Base-by-base conservation (phyloP, 192 early-diverging fungal genomes). In the Paraglomus brasilianum region DNA sequence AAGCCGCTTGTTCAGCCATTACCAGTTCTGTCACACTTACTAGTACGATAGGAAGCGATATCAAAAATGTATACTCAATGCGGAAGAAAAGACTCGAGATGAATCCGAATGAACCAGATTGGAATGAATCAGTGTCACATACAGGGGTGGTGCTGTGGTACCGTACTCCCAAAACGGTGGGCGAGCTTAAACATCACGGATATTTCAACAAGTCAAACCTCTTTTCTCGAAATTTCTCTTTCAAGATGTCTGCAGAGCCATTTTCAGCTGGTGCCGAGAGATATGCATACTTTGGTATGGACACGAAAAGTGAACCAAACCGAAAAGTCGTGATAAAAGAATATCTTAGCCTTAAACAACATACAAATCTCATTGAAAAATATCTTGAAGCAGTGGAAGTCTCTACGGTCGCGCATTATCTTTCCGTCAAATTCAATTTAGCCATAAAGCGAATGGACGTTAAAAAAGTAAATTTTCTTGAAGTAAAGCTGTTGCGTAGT, bases 311-410 rank as follows among this genome's bases (percentile, higher is more conserved):
- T 14, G 13, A 4, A 30, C 51, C 40, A 30, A 10, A 30, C 19
- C 8, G 53, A 42, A 52, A 42, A 43, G 22, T 55, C 5, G 65
- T 67, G n/a, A 51, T 67, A 36, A 67, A 51, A 66, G 30, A 66
- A 17, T 51, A 38, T 5, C 15, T 41, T n/a, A 30, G 30, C 30
- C 30, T 30, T 30, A 30, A 30, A 30, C 15, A 50, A 0, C 0
- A 15, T 11, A 39, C 41, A 21, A 46, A 63, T 63, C 13, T 4
- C 47, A 38, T 63, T 52, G 64, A 49, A 51, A 36, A 38, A 13
- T 66, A 66, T 66, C 64, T 66, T 66, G 64, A 66, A 8, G 64
- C 64, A 60, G 15, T 66, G 51, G 64, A 66, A 40, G 36, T 66
- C 7, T 30, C 64, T 1, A 50, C 47, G 9, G 38, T 66, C 1